Evolutionary conservation across 495 filamentous ascomycete genomes (phyloP).

Genomic region (Penicillium maclennaniae): DNA sequence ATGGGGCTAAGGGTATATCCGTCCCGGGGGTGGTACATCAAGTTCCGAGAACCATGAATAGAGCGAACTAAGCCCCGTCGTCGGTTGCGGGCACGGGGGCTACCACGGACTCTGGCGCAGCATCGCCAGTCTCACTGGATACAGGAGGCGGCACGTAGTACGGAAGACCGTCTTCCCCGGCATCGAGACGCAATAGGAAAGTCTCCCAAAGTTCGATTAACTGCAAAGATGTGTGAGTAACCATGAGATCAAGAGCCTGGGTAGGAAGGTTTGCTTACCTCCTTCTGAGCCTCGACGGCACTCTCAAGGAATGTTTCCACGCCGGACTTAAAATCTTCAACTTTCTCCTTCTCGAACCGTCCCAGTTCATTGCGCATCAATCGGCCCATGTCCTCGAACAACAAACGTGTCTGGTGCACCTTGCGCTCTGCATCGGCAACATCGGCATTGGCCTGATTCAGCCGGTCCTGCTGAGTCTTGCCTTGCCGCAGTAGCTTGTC

Average conservation of each 20-base stretch:
- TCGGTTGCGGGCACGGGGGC: slow-evolving; percentile 19
- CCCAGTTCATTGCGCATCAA: slow-evolving; percentile 89
- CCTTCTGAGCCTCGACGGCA: slow-evolving; percentile 96
- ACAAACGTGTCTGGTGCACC: slow-evolving; percentile 81
- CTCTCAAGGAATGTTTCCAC: slow-evolving; percentile 97
- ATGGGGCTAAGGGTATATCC: not conserved
- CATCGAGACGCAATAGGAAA: slow-evolving; percentile 90
- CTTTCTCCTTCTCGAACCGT: slow-evolving; percentile 93
- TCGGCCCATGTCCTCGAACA: slow-evolving; percentile 97
- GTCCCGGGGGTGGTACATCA: slow-evolving; percentile 3
- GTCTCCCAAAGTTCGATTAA: slow-evolving; percentile 99
- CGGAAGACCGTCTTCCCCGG: slow-evolving; percentile 80
- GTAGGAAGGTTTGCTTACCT: slow-evolving; percentile 55
- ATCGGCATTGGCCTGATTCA: slow-evolving; percentile 87
- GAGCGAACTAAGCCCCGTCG: slow-evolving; percentile 10
- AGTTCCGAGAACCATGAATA: not conserved
- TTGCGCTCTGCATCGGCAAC: slow-evolving; percentile 89
- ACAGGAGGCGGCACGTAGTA: slow-evolving; percentile 61
- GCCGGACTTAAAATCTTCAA: slow-evolving; percentile 97
- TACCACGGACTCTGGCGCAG: slow-evolving; percentile 20
- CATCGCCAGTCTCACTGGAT: slow-evolving; percentile 15
- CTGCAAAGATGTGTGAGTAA: slow-evolving; percentile 44
- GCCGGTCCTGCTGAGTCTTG: slow-evolving; percentile 88
- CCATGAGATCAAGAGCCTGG: not conserved
- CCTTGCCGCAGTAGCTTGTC: slow-evolving; percentile 92